Base-by-base conservation (phyloP, 768 basidiomycete genomes). In the Kondoa malvinella region DNA sequence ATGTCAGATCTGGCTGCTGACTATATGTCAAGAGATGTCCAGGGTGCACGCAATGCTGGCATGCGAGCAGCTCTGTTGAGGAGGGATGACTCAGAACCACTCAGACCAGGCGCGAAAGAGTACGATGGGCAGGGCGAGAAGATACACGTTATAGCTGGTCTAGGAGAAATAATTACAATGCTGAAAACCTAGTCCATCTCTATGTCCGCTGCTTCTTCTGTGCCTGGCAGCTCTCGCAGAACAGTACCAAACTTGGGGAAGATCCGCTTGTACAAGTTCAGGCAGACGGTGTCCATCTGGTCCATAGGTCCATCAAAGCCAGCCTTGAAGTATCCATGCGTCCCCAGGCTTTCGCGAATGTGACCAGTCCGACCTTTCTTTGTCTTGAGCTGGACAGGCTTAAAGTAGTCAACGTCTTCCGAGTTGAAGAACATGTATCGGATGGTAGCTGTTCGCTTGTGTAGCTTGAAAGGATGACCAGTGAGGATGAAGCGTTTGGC, bases 341-440 rank as follows among this genome's bases (percentile, higher is more conserved):
- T 97, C 60, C 94, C 94, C 21, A 99, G 85, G 8, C 89, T 87
- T 78, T 92, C 92, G 61, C 81, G 82, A 72, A 92, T 88, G 77
- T 99, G 92, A 1, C 94, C 95, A 29, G 81, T 82, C 26, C 89
- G 83, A 12, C 94, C 92, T 69, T 86, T 82, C 78, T 96, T 99
- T 1, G 92, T 97, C 76, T 90, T 82, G 67, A 96, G 80, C 75
- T 94, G 89, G 68, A 97, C 85, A 1, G 92, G 91, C 76, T 89
- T 87, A 81, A 88, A 96, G 78, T 92, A 97, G 56, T 83, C 81
- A 62, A 96, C 83, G 76, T 97, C 94, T 59, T 90, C 89, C 56
- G 85, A 73, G 77, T 92, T 87, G 82, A 99, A 97, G 80, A 97
- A 97, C 89, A 99, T 89, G 80, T 96, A 97, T 66, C 94, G 86